Evolutionary conservation across 805 yeast genomes (phyloP).

Genomic region (Crinitomyces ghanaensis): DNA sequence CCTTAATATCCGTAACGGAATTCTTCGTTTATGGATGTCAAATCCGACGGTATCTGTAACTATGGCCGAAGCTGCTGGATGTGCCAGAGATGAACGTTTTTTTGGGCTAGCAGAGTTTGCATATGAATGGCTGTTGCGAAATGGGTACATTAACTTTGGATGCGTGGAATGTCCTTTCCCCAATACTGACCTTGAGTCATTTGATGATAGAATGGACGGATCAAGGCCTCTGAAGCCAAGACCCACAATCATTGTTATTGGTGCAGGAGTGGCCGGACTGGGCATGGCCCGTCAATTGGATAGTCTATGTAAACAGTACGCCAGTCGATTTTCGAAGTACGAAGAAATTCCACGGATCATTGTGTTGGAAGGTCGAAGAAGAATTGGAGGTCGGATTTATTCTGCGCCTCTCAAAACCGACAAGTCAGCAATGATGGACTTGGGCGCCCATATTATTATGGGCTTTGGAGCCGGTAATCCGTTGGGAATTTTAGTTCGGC

Average conservation of each 20-base stretch:
- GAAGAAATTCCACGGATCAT: slow-evolving; percentile 31
- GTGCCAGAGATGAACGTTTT: slow-evolving; percentile 29
- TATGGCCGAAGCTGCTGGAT: slow-evolving; percentile 32
- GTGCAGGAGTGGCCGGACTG: slow-evolving; percentile 95
- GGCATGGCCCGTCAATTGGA: slow-evolving; percentile 94
- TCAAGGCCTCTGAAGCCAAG: slow-evolving; percentile 22
- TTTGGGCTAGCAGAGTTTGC: slow-evolving; percentile 33
- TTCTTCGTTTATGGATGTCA: slow-evolving; percentile 31
- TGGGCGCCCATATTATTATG: slow-evolving; percentile 30
- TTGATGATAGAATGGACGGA: slow-evolving; percentile 12
- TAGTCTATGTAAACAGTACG: slow-evolving; percentile 37
- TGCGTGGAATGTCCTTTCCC: slow-evolving; percentile 24
- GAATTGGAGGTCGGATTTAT: slow-evolving; percentile 34
- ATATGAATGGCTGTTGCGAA: slow-evolving; percentile 31
- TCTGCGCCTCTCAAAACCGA: slow-evolving; percentile 23
- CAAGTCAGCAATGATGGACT: slow-evolving; percentile 23
- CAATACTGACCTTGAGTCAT: slow-evolving; percentile 12
- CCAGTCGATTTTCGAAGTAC: slow-evolving; percentile 25
- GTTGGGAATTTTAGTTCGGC: slow-evolving; percentile 27
- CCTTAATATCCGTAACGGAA: slow-evolving; percentile 32
- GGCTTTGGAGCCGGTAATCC: slow-evolving; percentile 34
- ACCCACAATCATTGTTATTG: slow-evolving; percentile 57
- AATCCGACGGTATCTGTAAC: slow-evolving; percentile 33
- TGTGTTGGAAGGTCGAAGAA: slow-evolving; percentile 29
- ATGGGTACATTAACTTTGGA: slow-evolving; percentile 34